Base-by-base conservation (phyloP, 148 eudicot species). In the Nyssa sinensis region DNA sequence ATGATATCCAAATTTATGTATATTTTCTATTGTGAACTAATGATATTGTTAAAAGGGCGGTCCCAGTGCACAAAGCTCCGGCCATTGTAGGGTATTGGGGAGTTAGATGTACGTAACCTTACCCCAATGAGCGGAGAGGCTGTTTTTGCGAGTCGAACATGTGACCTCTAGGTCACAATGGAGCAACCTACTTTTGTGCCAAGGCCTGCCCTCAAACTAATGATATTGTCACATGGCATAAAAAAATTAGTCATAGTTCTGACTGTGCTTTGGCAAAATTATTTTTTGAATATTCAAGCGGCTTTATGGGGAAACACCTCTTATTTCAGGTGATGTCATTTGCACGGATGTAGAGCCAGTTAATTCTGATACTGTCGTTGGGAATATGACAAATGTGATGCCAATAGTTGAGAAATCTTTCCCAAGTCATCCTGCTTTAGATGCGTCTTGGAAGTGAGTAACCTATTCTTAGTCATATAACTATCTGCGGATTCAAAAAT, bases 361-460 rank as follows among this genome's bases (percentile, higher is more conserved):
- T 64, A 58, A 59, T 30, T 59, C 61, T 64, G 70, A 69, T 62
- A 60, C 58, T 17, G 76, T 67, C 55, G 73, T 75, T 32, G 35
- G 51, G 73, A 64, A 69, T 63, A 19, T 57, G 61, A 32, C 17
- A 41, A 65, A 57, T 62, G 17, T 35, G 41, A 41, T 58, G 28
- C 65, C 60, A 30, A 69, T 67, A 58, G 62, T 51, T 69, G 82
- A 81, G 58, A 77, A 71, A 14, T 66, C 7, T 67, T 80, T 78
- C 58, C 87, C 69, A 24, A 83, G 78, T 77, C 69, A 66, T 72
- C 91, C 90, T 74, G 83, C 93, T 37, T 47, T 57, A 69, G 62
- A 57, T 78, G 77, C 86, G 29, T 77, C 79, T 30, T 92, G 97
- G 97, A 89, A 74, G 97, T 92, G 79, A 88, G 90, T 85, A 44